Evolutionary conservation across 495 filamentous ascomycete species (phyloP), one percentile per base, ranked within the genome.

Genomic region (Polyplosphaeria fusca): DNA sequence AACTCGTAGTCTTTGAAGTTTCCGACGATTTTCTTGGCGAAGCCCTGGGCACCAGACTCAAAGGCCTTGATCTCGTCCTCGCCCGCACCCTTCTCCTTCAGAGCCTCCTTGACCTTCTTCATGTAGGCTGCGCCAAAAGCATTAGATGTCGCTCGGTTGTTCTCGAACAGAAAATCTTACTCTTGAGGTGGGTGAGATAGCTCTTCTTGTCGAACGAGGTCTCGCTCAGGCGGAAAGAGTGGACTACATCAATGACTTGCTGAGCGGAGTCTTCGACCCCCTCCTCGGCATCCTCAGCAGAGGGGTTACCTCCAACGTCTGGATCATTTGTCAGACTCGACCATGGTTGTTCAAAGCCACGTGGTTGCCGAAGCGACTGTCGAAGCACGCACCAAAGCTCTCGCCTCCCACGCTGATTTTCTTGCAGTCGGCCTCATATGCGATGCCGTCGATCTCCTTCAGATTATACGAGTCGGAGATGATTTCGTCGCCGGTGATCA

Each of bases 251-350:
- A 81, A 95, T 94, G 76, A 97, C 94, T 74, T 83, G 83, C 71
- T 86, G 71, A 52, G 74, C 71, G 53, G 67, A 67, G 51, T 91
- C 91, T 20, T 91, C 91, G 32, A 79, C 12, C 38, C 69, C 79
- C 59, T 92, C 91, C 20, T 85, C 89, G 49, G 70, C 84, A 66
- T 85, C 93, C 77, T 97, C 93, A 59, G 93, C 91, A 55, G 93
- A 97, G 55, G 93, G 88, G 77, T 97, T 98, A 77, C 90, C 94
- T 73, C 93, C 93, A 69, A 84, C 95, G 68, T 97, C 91, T 84
- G 55, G 19, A 20, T 16, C 12, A 4, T 25, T 39, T 14, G 30
- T 65, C 19, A 61, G 60, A 50, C 19, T 35, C 20, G 3, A 40
- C 9, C 12, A 9, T 9, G 23, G 18, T 7, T 22, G 22, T n/a